Evolutionary conservation across 108 stramenopile genomes (phyloP).

Genomic region (Hondaea fermentalgiana): DNA sequence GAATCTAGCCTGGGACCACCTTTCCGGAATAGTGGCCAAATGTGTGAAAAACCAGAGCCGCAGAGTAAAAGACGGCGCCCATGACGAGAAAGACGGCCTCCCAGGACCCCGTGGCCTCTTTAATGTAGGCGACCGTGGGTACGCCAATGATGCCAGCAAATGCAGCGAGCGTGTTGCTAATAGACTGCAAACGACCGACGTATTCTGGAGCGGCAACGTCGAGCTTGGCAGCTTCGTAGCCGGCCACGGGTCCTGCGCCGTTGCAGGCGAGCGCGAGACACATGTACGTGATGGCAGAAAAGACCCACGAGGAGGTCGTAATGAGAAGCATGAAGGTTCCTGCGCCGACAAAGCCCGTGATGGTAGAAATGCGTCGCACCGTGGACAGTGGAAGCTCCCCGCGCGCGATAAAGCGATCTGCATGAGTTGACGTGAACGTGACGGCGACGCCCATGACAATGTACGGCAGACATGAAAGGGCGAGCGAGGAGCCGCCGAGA

Average conservation of each 20-base stretch:
- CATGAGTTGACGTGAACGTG: not conserved
- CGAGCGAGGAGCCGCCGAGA: conserved; percentile 12
- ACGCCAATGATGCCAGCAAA: conserved; percentile 11
- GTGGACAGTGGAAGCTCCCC: not conserved
- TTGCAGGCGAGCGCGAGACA: not conserved
- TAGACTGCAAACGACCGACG: not conserved
- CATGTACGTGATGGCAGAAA: not conserved
- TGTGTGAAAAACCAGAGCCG: not conserved
- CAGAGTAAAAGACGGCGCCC: not conserved
- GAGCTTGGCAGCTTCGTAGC: conserved; percentile 12
- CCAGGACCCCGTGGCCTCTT: not conserved
- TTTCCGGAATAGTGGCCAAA: conserved; percentile 14
- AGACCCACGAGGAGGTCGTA: not conserved
- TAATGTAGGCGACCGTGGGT: conserved; percentile 3
- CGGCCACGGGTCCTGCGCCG: not conserved
- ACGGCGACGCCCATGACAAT: not conserved
- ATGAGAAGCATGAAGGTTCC: conserved; percentile 9
- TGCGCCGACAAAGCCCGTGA: conserved; percentile 3
- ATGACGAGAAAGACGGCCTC: not conserved
- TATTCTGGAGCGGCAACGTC: not conserved
- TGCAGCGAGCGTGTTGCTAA: not conserved
- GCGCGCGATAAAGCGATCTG: not conserved
- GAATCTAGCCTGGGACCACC: conserved; percentile 2
- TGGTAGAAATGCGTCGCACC: not conserved
- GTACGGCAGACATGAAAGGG: not conserved